These are phyloP conservation scores for Neurospora sp. DNA, from an alignment of 495 filamentous ascomycete genomes.

Conservation along the genomic window DNA sequence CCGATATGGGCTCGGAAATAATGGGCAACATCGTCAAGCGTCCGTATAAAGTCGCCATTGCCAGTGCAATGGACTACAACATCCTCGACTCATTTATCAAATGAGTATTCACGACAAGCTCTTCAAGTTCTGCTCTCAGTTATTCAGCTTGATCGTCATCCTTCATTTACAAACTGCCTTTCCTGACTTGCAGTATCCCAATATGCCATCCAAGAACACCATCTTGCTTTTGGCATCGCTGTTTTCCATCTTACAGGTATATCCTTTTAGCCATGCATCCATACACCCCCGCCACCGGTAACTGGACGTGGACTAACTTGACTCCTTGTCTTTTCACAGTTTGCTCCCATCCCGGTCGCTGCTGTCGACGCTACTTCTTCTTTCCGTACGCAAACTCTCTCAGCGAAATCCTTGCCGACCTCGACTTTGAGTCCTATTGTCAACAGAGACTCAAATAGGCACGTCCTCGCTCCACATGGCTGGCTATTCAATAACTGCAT, in stretches of 20 bases:
- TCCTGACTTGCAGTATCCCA: neutral
- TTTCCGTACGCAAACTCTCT: neutral
- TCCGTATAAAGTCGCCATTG: neutral
- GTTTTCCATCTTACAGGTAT: neutral
- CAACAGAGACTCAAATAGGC: neutral
- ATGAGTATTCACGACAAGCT: neutral
- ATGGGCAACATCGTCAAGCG: neutral
- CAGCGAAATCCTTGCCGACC: neutral
- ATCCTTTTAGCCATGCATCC: neutral
- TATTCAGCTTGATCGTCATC: neutral
- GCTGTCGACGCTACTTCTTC: neutral
- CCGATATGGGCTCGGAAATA: neutral
- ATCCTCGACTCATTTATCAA: neutral
- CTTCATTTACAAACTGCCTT: neutral
- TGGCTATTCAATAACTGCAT: too few species aligned
- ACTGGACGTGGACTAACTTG: neutral
- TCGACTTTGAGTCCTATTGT: neutral
- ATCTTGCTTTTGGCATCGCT: neutral
- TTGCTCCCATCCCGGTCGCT: neutral
- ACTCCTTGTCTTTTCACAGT: neutral
- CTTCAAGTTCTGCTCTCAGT: neutral
- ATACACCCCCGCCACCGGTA: neutral
- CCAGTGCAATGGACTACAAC: neutral
- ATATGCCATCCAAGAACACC: neutral
- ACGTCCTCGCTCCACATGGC: neutral